A percentile compares a stretch with the other conserved stretches of the same genome.
Evolutionary conservation across 1,284 basidiomycete species (phyloP).

Genomic region (Neotropicomus parvogracilis): DNA sequence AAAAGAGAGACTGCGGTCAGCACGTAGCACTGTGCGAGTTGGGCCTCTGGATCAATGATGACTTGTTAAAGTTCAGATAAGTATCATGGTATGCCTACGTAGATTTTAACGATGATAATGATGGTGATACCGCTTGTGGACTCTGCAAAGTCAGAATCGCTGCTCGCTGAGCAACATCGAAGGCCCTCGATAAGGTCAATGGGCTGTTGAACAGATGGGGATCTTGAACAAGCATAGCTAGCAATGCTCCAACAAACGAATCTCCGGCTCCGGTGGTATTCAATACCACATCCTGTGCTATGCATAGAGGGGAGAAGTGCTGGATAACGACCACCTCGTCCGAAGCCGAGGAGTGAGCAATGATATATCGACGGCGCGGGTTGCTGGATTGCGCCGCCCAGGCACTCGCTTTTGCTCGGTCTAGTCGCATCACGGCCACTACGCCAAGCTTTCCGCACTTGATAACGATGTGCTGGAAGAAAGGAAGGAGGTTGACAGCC

Average conservation of each 20-base stretch:
- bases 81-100: conserved; percentile 1
- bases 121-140: conserved; percentile 61
- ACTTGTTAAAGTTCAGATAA: conserved; percentile 6
- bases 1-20: conserved; percentile 49
- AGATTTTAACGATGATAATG: conserved; percentile 39
- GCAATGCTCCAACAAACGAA: conserved; percentile 75
- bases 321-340: conserved; percentile 56
- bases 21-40: conserved; percentile 55
- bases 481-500: conserved; percentile 76
- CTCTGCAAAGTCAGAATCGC: conserved; percentile 64
- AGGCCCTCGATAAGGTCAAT: conserved; percentile 38
- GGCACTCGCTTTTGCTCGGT: conserved; percentile 37
- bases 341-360: conserved; percentile 47
- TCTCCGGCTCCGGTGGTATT: conserved; percentile 93
- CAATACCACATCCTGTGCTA: conserved; percentile 45
- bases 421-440: conserved; percentile 57
- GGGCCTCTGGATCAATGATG: conserved; percentile 43
- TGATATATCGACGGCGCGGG: conserved; percentile 44
- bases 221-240: conserved; percentile 51
- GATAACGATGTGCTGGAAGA: conserved; percentile 76
- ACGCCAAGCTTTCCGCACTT: conserved; percentile 77
- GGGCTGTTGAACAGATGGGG: conserved; percentile 47
- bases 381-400: conserved; percentile 53
- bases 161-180: conserved; percentile 59
- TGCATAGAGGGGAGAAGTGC: conserved; percentile 61